phyloP scores from a whole-genome alignment of 2,329 filamentous ascomycete species.

The Kalaharituber pfeilii region DNA sequence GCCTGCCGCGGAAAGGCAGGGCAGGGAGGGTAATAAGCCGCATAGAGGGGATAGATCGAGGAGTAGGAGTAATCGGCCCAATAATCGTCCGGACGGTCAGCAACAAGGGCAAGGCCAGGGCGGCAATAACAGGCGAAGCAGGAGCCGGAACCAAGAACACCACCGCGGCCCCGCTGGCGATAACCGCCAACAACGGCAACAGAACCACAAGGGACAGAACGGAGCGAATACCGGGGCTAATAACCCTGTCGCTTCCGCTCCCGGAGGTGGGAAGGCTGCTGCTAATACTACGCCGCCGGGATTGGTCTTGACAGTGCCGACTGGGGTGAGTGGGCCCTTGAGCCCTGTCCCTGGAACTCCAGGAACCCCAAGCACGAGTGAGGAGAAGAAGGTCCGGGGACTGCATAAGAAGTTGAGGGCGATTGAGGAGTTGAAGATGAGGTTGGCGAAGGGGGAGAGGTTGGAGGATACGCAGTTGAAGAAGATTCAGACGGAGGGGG shows the following conservation, averaged over 20 bases:
- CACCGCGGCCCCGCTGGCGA: constrained; percentile 19
- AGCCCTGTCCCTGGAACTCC: constrained; percentile 33
- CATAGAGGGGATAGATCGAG: constrained; percentile 37
- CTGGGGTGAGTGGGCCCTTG: constrained; percentile 34
- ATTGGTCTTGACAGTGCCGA: constrained; percentile 17
- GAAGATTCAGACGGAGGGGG: constrained; percentile 82
- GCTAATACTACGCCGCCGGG: constrained; percentile 22
- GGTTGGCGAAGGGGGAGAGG: constrained; percentile 84
- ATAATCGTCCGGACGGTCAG: background rate
- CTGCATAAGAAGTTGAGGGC: constrained; percentile 94
- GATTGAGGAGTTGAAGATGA: constrained; percentile 97
- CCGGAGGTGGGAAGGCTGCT: constrained; percentile 22
- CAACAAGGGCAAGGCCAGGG: constrained; percentile 19
- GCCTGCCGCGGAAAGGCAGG: constrained; percentile 37
- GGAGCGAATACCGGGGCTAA: background rate
- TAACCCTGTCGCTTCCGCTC: constrained; percentile 21
- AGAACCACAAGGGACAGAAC: background rate
- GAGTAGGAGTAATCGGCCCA: constrained; percentile 25
- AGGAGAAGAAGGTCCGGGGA: constrained; percentile 76
- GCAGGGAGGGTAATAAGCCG: constrained; percentile 46
- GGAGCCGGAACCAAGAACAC: constrained; percentile 25
- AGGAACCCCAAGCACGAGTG: constrained; percentile 30
- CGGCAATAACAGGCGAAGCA: constrained; percentile 23
- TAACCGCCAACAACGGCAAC: background rate
- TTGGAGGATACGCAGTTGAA: constrained; percentile 96